phyloP scores from a whole-genome alignment of 1,284 basidiomycete genomes.

The Fomes fomentarius region DNA sequence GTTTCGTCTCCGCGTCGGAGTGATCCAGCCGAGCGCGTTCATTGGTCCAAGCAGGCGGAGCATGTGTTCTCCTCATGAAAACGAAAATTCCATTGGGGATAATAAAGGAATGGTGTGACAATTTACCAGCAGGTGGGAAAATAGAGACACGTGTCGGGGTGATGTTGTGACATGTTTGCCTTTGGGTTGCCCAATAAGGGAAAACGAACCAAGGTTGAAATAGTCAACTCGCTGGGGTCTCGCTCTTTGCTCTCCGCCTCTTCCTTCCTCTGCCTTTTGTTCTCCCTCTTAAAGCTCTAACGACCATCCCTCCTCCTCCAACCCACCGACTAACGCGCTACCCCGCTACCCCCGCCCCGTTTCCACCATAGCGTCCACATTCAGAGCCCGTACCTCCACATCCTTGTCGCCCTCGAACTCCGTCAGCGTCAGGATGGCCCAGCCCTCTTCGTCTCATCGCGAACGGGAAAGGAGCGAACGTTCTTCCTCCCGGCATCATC shows the following conservation, averaged over 20 bases:
- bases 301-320: conserved; percentile 22
- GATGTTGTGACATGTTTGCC: conserved; percentile 29
- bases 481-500: conserved; percentile 66
- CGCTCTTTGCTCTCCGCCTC: conserved; percentile 22
- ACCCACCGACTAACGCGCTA: conserved; percentile 24
- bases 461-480: conserved; percentile 60
- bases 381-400: conserved; percentile 57
- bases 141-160: conserved; percentile 29
- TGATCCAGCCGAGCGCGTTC: not conserved
- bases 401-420: conserved; percentile 81
- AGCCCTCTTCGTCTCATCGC: conserved; percentile 81
- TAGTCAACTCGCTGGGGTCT: conserved; percentile 21
- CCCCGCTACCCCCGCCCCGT: conserved; percentile 22
- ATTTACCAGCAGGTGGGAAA: conserved; percentile 22
- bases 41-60: conserved; percentile 8
- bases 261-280: conserved; percentile 23
- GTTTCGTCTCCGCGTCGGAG: conserved; percentile 21
- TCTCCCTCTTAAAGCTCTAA: conserved; percentile 19
- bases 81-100: conserved; percentile 18
- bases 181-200: conserved; percentile 16
- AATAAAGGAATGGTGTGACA: conserved; percentile 18
- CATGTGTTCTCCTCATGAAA: conserved; percentile 18
- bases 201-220: conserved; percentile 31
- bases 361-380: conserved; percentile 64
- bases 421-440: conserved; percentile 78